Evolutionary conservation across 441 rosid species (phyloP).

Genomic region (Aleurites moluccanus): DNA sequence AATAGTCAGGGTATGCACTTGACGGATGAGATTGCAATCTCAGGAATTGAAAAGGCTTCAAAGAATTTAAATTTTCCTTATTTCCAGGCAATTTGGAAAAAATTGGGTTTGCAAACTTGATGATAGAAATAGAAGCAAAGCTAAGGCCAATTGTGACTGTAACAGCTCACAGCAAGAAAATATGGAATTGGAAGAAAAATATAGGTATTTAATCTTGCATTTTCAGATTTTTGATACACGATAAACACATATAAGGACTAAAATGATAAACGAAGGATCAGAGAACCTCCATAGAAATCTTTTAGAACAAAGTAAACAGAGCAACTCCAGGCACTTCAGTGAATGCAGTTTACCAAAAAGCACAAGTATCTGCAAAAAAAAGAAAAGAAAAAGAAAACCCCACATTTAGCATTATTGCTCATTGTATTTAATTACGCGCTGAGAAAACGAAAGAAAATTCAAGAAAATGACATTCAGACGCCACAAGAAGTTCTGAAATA

Average conservation of each 20-base stretch:
- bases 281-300: conserved; percentile 8
- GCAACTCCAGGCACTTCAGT: conserved; percentile 12
- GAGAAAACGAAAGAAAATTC: conserved; percentile 23
- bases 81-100: background rate
- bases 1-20: background rate
- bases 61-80: background rate
- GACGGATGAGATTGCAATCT: background rate
- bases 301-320: background rate
- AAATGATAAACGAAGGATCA: background rate
- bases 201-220: background rate
- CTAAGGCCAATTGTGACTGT: background rate
- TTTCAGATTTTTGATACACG: conserved; percentile 10
- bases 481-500: background rate
- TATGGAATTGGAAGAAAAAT: background rate
- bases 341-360: conserved; percentile 23
- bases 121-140: conserved; percentile 1
- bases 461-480: conserved; percentile 23
- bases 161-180: background rate
- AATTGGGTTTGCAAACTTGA: background rate
- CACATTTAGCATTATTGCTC: conserved; percentile 9
- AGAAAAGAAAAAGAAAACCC: conserved; percentile 17
- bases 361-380: conserved; percentile 34
- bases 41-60: background rate
- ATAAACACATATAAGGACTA: background rate
- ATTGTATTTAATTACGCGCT: conserved; percentile 1